Base-by-base conservation (phyloP, 805 yeast genomes). In the Pichia occidentalis region DNA sequence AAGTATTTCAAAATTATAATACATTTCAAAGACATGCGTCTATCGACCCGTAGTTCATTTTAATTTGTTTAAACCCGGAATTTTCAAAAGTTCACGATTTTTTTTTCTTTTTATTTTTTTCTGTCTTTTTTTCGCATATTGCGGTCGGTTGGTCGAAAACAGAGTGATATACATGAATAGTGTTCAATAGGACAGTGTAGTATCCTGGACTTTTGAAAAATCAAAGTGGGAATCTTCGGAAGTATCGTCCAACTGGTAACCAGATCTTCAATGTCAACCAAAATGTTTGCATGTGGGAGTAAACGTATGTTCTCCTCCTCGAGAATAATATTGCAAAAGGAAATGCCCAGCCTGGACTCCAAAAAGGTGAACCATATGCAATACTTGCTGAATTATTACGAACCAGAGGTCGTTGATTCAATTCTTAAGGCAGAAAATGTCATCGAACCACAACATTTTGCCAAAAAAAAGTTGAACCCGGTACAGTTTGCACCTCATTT, bases 381-480 rank as follows among this genome's bases (percentile, higher is more conserved):
- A 31, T 68, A 66, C 46, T 68, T 88, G 48, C 60, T 75, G 32
- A 77, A 86, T 54, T 90, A 80, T 65, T 90, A 90, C 59, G 76
- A 90, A 7, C 85, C 87, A 23, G 82, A 80, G 42, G 69, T 88
- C 35, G 72, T 90, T 45, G 84, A 85, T 54, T 75, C 94, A 37
- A 85, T 92, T 48, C 68, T 82, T 49, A 70, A 81, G 31, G 85
- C 97, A 0, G 96, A 90, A 63, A 67, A 81, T 5, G 69, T 74
- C 14, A 77, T 87, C 36, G 67, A 75, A 8, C 90, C 95, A 14
- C 65, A 73, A 34, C 73, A 80, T 45, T 75, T 77, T 63, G 54
- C 58, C 4, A 52, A 61, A 32, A 68, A 69, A 36, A 66, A 63
- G 41, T 58, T 63, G 35, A 60, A 67, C 18, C 60, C 64, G 7